Conservation (phyloP, 371 early-diverging fungal species). For the Mucor irregularis region DNA sequence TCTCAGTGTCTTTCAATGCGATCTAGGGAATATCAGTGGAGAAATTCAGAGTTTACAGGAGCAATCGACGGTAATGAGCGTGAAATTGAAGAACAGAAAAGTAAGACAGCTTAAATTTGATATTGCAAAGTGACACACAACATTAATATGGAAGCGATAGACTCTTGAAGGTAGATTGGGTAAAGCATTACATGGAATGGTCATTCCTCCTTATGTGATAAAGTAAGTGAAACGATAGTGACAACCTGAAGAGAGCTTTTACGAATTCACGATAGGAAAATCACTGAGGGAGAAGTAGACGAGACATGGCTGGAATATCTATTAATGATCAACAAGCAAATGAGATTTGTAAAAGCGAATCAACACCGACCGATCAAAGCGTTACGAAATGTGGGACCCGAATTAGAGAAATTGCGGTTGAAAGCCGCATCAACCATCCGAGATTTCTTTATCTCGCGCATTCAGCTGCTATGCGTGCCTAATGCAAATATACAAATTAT, state of each 20-base stretch:
- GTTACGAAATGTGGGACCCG: conserved; percentile 83
- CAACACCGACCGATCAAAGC: conserved; percentile 65
- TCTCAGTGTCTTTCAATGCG: conserved; percentile 79
- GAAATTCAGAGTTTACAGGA: conserved; percentile 88
- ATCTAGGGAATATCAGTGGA: conserved; percentile 82
- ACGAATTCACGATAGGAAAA: conserved; percentile 38
- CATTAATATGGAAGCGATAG: no score
- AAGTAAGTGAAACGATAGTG: conserved; percentile 25
- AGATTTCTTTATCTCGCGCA: conserved; percentile 81
- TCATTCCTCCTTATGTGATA: conserved; percentile 79
- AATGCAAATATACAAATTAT: conserved; percentile 91
- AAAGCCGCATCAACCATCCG: conserved; percentile 84
- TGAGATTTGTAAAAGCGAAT: conserved; percentile 76
- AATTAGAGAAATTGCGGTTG: conserved; percentile 81
- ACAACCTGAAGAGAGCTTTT: neutral
- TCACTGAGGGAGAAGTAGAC: conserved; percentile 87
- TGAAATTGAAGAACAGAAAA: conserved; percentile 81
- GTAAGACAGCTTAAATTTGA: no score
- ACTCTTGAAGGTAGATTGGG: conserved; percentile 70
- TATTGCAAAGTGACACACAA: no score
- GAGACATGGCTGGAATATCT: conserved; percentile 82
- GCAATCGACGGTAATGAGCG: conserved; percentile 76
- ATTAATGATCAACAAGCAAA: conserved; percentile 80
- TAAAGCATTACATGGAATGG: conserved; percentile 77
- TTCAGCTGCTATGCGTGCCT: conserved; percentile 80